Evolutionary conservation across 495 filamentous ascomycete species (phyloP).

Genomic region (Aspergillus asperescens): DNA sequence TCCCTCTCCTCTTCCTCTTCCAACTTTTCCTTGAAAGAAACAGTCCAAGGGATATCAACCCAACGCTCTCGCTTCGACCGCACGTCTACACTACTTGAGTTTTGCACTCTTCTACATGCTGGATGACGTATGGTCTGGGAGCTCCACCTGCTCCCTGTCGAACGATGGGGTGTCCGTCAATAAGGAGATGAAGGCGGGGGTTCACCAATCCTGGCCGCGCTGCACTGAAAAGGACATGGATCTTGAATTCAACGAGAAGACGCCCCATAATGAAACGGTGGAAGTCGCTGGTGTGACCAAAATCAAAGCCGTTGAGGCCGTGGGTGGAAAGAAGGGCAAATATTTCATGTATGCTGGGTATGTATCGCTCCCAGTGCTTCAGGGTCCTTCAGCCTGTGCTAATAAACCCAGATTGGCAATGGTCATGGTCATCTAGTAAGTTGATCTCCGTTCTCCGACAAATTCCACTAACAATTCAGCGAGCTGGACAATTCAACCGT

Average conservation of each 20-base stretch:
- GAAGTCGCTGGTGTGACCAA: conserved; percentile 25
- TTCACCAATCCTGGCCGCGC: not conserved
- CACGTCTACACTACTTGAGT: not conserved
- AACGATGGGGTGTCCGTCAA: conserved; percentile 10
- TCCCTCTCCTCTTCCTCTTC: not conserved
- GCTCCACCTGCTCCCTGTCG: not conserved
- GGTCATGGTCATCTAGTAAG: conserved; percentile 47
- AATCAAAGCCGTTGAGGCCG: conserved; percentile 38
- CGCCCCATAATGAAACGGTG: not conserved
- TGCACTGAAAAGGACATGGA: conserved; percentile 12
- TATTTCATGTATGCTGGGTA: conserved; percentile 42
- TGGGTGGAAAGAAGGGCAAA: conserved; percentile 40
- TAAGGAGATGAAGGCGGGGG: not conserved
- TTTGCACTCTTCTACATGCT: conserved; percentile 1
- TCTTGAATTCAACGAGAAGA: conserved; percentile 5
- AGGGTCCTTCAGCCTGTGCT: conserved; percentile 2
- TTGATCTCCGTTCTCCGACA: not conserved
- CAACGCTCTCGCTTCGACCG: too few species aligned
- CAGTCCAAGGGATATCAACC: too few species aligned
- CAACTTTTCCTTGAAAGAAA: too few species aligned
- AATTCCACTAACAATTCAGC: conserved; percentile 9
- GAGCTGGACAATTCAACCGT: conserved; percentile 47
- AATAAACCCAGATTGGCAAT: conserved; percentile 26
- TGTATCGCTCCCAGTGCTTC: not conserved
- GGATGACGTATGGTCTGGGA: conserved; percentile 10